Evolutionary conservation across 2,329 filamentous ascomycete genomes (phyloP), one percentile per base, ranked within the genome.

Genomic region (Boeremia lycopersici): DNA sequence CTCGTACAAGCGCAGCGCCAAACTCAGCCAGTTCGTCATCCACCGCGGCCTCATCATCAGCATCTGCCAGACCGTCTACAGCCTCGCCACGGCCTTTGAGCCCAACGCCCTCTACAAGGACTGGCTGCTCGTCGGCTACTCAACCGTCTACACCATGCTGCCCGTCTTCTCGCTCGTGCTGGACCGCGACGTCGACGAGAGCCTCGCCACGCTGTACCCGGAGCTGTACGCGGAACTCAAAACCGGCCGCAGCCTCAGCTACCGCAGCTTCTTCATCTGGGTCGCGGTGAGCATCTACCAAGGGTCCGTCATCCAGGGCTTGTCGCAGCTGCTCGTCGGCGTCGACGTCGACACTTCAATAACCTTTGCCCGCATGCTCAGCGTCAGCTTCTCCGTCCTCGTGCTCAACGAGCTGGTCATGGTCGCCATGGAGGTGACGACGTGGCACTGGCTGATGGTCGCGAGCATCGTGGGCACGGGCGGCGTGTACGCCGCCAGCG

Each of bases 181-280:
- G 1, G 95, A 99, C 77, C 89, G 89, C 69, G 95, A 99, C 68
- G 93, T 99, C 5, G 93, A 98, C 70, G 93, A 98, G 77, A 86
- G 89, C 47, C 83, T 99, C 5, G 93, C 95, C 17, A 97, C 95
- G 64, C 82, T 99, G 4, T 99, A 99, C 73, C 96, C 95, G 0
- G 95, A 99, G 70, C 84, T 99, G 2, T 99, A 99, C 82, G 96
- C 96, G 72, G 96, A 99, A 73, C 82, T 99, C n/a, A 97, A 93
- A 0, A 85, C 86, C 0, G 93, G 93, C 9, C 88, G 90, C 12
- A 92, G 89, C 5, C 83, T 99, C 15, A 93, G 89, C 46, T 98
- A 98, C 76, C 87, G 89, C 49, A 96, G 92, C 10, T 99, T 99
- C 78, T 96, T 97, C 78, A 87, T 93, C 59, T 99, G 96, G 96